Evolutionary conservation across 1,284 basidiomycete species (phyloP), one percentile per base, ranked within the genome.

Genomic region (Microstroma glucosiphilum): DNA sequence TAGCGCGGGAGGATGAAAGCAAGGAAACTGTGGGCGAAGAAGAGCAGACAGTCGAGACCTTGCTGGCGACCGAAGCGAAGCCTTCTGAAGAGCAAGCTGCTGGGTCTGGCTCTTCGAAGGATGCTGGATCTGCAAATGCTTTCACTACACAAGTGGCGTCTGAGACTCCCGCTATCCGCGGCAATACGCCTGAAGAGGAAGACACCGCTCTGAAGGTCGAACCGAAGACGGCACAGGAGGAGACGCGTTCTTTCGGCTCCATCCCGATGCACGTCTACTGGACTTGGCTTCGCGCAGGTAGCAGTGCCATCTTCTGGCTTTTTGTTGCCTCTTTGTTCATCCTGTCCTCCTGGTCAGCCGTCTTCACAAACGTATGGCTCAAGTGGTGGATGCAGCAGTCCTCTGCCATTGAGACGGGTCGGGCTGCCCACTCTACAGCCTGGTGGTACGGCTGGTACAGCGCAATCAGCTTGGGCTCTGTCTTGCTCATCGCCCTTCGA

Each of bases 61-160:
- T 37, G 37, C 49, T 56, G 48, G 25, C 17, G 23, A 42, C 42
- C 7, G 26, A 60, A 62, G 53, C 26, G 17, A 21, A 48, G 43
- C 17, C 17, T 12, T n/a, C 17, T 3, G 26, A 21, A 13, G 23
- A 6, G 19, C 23, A 61, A 17, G 59, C 61, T 62, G 7, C 40
- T 15, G 11, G 23, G 7, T 15, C 43, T 25, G 59, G 60, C 21
- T 60, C 58, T 13, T 15, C 19, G 13, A n/a, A 12, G 8, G 9
- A n/a, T 1, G 30, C 30, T 9, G 4, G 3, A 9, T 9, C 30
- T 9, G 3, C 30, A 9, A 60, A 48, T 21, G 30, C 25, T 7
- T 23, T n/a, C 25, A 40, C 41, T 63, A 19, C 15, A 68, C 63
- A 53, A 64, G 86, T 83, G 88, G 66, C 81, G 86, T 69, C 62